Conservation (phyloP, 1,139 yeast species). For the Nakaseomyces sp. region DNA sequence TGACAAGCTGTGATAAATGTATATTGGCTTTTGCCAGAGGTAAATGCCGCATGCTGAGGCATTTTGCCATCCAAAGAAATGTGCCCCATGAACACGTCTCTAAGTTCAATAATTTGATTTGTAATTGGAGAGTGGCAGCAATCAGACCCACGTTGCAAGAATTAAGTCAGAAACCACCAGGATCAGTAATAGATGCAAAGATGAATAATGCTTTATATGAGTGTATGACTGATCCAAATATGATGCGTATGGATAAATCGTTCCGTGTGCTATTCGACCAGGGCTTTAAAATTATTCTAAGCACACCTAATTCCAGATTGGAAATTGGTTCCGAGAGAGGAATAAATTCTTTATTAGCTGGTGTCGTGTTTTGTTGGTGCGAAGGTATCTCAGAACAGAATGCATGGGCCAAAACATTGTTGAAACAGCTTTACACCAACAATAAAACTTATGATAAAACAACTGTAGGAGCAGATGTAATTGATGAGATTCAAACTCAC, state of each 20-base stretch:
- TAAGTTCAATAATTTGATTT: constrained; percentile 42
- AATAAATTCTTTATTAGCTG: constrained; percentile 35
- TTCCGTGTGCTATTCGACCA: constrained; percentile 33
- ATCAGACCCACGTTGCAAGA: constrained; percentile 29
- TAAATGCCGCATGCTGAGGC: constrained; percentile 42
- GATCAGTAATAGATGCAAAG: constrained; percentile 23
- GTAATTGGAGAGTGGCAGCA: constrained; percentile 45
- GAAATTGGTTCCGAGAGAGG: constrained; percentile 14
- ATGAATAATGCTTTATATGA: constrained; percentile 35
- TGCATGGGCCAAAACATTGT: constrained; percentile 39
- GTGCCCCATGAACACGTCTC: constrained; percentile 43
- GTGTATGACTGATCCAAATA: constrained; percentile 45
- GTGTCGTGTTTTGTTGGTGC: constrained; percentile 43
- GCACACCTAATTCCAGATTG: constrained; percentile 23
- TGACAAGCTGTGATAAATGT: constrained; percentile 46
- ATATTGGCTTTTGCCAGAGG: constrained; percentile 43
- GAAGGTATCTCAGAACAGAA: constrained; percentile 43
- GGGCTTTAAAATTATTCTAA: constrained; percentile 27
- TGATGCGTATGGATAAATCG: constrained; percentile 35
- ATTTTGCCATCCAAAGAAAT: constrained; percentile 43
- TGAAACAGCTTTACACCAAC: constrained; percentile 21
- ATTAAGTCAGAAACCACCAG: constrained; percentile 22
- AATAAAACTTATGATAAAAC: constrained; percentile 15
- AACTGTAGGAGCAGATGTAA: constrained; percentile 33
- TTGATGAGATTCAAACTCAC: constrained; percentile 48